Percentiles rank a stretch among this genome's conserved stretches.
These are phyloP conservation scores for Paragyromitra xinjiangensis DNA, from an alignment of 495 filamentous ascomycete species.

Conservation along the genomic window DNA sequence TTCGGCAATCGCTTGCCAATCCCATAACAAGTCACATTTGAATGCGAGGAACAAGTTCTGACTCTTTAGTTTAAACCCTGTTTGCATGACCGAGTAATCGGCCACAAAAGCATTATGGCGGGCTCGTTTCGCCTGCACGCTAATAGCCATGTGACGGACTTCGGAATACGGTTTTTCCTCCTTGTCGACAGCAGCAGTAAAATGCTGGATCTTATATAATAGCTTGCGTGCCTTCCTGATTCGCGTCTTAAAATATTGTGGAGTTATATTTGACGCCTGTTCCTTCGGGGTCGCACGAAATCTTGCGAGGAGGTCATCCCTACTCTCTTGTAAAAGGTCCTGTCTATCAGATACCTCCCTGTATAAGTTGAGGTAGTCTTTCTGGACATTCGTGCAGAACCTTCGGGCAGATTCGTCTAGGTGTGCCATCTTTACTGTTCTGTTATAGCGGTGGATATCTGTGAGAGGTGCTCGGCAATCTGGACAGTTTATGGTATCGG, in stretches of 20 bases:
- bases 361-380: slow-evolving; percentile 13
- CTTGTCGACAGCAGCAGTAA: slow-evolving; percentile 27
- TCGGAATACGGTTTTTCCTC: slow-evolving; percentile 70
- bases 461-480: slow-evolving; percentile 71
- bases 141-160: slow-evolving; percentile 65
- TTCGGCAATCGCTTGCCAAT: slow-evolving; percentile 13
- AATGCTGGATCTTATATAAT: slow-evolving; percentile 1
- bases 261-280: background rate
- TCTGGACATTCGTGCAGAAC: slow-evolving; percentile 59
- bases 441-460: slow-evolving; percentile 71
- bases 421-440: slow-evolving; percentile 70
- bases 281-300: background rate
- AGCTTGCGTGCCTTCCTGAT: background rate
- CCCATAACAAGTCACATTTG: slow-evolving; percentile 32
- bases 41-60: slow-evolving; percentile 60
- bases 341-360: slow-evolving; percentile 29
- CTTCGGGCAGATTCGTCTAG: slow-evolving; percentile 75
- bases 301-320: slow-evolving; percentile 12
- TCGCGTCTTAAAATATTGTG: background rate
- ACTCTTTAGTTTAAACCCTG: slow-evolving; percentile 61
- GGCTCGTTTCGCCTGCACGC: slow-evolving; percentile 61
- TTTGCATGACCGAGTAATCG: slow-evolving; percentile 59
- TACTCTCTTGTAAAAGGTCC: slow-evolving; percentile 24
- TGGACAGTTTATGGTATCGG: slow-evolving; percentile 68
- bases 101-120: slow-evolving; percentile 60